A percentile compares a stretch with the other conserved stretches of the same genome.
These are phyloP conservation scores for Fusarium subtropicale DNA, from an alignment of 2,329 filamentous ascomycete genomes.

Conservation along the genomic window DNA sequence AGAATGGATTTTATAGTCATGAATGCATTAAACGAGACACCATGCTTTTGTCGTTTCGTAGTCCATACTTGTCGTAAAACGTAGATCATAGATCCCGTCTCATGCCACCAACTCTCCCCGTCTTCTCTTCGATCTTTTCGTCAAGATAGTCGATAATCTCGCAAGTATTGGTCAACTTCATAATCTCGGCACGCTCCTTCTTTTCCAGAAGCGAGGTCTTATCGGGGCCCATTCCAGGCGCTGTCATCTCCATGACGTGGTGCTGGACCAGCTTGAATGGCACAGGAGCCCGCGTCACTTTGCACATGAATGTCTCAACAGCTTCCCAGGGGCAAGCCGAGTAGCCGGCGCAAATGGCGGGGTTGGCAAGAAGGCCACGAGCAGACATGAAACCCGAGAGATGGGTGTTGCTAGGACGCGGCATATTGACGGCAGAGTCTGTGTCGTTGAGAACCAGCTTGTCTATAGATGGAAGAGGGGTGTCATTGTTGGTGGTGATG, in stretches of 20 bases:
- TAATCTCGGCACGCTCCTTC: conserved; percentile 64
- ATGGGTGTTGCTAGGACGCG: conserved; percentile 58
- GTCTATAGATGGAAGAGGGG: conserved; percentile 42
- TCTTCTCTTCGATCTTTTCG: conserved; percentile 56
- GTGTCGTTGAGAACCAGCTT: conserved; percentile 47
- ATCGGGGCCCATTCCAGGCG: conserved; percentile 65
- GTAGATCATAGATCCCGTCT: conserved; percentile 50
- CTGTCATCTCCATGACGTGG: conserved; percentile 75
- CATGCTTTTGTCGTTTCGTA: conserved; percentile 26
- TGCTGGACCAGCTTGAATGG: conserved; percentile 73
- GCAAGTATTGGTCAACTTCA: conserved; percentile 63
- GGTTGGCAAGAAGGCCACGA: conserved; percentile 74
- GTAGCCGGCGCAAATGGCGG: conserved; percentile 71
- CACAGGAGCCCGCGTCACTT: conserved; percentile 67
- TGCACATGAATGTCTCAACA: conserved; percentile 71
- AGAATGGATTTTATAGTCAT: conserved; percentile 28
- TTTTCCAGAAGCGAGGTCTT: conserved; percentile 66
- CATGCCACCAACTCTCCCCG: conserved; percentile 49
- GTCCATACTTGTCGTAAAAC: not conserved
- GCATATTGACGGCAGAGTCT: conserved; percentile 14
- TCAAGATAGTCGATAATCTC: conserved; percentile 72
- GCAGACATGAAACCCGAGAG: conserved; percentile 77
- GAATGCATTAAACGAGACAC: conserved; percentile 42
- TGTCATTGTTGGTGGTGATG: conserved; percentile 43
- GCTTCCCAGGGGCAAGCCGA: conserved; percentile 70